Evolutionary conservation across 257 asterid species (phyloP).

Genomic region (Lycium barbarum): DNA sequence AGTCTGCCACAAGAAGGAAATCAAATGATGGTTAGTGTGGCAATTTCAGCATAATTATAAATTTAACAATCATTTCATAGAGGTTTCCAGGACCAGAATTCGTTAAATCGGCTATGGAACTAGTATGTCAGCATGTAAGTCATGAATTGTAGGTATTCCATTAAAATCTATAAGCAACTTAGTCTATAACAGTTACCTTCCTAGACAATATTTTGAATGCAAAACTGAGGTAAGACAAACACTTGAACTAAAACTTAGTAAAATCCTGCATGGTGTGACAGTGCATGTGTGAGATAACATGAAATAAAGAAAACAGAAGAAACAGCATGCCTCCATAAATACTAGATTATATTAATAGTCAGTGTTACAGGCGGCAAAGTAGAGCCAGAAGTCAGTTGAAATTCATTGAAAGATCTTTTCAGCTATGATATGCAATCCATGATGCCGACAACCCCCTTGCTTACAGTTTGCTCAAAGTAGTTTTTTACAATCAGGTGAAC

Average conservation of each 20-base stretch:
- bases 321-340: conserved; percentile 29
- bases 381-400: conserved; percentile 39
- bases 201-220: not conserved
- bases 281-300: not conserved
- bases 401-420: conserved; percentile 55
- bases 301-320: conserved; percentile 26
- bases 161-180: not conserved
- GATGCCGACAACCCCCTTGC: conserved; percentile 44
- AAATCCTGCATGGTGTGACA: not conserved
- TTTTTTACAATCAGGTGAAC: conserved; percentile 40
- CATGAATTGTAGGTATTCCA: not conserved
- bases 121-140: not conserved
- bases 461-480: conserved; percentile 49
- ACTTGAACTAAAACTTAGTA: conserved; percentile 19
- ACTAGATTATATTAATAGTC: conserved; percentile 32
- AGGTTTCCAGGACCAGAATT: not conserved
- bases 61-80: not conserved
- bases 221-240: not conserved
- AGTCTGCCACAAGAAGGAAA: conserved; percentile 1
- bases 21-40: conserved; percentile 20
- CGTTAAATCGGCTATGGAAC: conserved; percentile 1
- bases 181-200: not conserved
- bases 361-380: conserved; percentile 25
- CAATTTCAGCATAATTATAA: conserved; percentile 25
- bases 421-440: conserved; percentile 35